Conservation (phyloP, 2,329 filamentous ascomycete species). For the Sporothrix protearum region DNA sequence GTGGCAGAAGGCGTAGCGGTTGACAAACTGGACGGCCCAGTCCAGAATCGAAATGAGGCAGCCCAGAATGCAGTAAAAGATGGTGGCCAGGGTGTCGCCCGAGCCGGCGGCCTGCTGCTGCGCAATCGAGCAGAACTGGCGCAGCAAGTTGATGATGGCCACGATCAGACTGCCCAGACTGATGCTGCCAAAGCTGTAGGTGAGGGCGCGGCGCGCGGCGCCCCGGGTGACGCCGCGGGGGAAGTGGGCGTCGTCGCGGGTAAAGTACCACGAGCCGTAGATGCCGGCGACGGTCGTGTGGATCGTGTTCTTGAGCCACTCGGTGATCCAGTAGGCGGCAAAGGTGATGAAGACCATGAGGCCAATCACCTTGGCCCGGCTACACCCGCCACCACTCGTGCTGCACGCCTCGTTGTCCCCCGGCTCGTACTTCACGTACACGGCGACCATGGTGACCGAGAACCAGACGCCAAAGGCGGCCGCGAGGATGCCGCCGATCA, state of each 20-base stretch:
- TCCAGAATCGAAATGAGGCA: slow-evolving; percentile 75
- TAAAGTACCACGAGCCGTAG: slow-evolving; percentile 93
- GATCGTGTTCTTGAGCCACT: slow-evolving; percentile 91
- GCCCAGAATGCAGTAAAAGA: slow-evolving; percentile 70
- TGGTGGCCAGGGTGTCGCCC: slow-evolving; percentile 64
- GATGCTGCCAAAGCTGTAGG: slow-evolving; percentile 91
- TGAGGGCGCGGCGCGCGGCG: slow-evolving; percentile 76
- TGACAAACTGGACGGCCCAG: slow-evolving; percentile 85
- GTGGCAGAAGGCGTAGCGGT: slow-evolving; percentile 88
- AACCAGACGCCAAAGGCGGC: slow-evolving; percentile 81
- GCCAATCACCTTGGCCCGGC: slow-evolving; percentile 74
- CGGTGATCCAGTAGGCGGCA: slow-evolving; percentile 88
- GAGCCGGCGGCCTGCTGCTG: slow-evolving; percentile 60
- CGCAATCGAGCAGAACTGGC: slow-evolving; percentile 78
- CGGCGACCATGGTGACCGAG: slow-evolving; percentile 76
- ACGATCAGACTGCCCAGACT: slow-evolving; percentile 80
- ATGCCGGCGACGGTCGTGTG: slow-evolving; percentile 84
- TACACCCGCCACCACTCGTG: slow-evolving; percentile 59
- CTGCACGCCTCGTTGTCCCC: slow-evolving; percentile 52
- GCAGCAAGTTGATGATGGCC: slow-evolving; percentile 79
- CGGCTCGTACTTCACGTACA: slow-evolving; percentile 82
- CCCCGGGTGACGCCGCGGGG: slow-evolving; percentile 77
- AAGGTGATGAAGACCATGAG: slow-evolving; percentile 85
- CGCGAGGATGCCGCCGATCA: slow-evolving; percentile 74
- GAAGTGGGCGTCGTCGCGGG: slow-evolving; percentile 53